Evolutionary conservation across 148 eudicot species (phyloP).

Genomic region (Pharnaceum exiguum): DNA sequence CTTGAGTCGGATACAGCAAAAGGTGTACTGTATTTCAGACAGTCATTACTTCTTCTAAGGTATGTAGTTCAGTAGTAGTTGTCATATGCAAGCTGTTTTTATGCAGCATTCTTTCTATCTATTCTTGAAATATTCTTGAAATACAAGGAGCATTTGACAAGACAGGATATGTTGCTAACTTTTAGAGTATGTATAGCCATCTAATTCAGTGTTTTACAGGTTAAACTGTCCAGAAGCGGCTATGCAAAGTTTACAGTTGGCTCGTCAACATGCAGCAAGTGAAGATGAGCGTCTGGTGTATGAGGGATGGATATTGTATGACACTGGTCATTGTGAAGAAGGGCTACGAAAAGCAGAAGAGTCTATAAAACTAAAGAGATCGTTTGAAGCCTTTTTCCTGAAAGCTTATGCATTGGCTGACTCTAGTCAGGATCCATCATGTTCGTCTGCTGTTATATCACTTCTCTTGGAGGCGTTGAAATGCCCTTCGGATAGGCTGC

Average conservation of each 20-base stretch:
- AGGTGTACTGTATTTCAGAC: constrained; percentile 86
- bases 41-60: constrained; percentile 89
- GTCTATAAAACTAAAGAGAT: constrained; percentile 76
- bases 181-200: constrained; percentile 2
- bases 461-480: constrained; percentile 92
- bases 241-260: constrained; percentile 90
- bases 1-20: constrained; percentile 84
- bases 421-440: constrained; percentile 72
- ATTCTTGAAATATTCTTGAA: no score
- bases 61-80: constrained; percentile 19
- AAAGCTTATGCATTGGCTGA: constrained; percentile 98
- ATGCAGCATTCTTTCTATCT: neutral
- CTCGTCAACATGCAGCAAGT: constrained; percentile 78
- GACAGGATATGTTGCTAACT: neutral
- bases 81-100: neutral
- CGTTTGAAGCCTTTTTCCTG: constrained; percentile 94
- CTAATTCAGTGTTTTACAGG: constrained; percentile 38
- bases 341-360: constrained; percentile 90
- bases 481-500: constrained; percentile 98
- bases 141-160: neutral
- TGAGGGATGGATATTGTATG: constrained; percentile 98
- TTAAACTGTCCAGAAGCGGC: constrained; percentile 97
- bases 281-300: constrained; percentile 85
- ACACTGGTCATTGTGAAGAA: constrained; percentile 91
- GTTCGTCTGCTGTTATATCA: constrained; percentile 73